Evolutionary conservation across 2,329 filamentous ascomycete species (phyloP), one percentile per base, ranked within the genome.

Genomic region (Fusarium haematococcum): DNA sequence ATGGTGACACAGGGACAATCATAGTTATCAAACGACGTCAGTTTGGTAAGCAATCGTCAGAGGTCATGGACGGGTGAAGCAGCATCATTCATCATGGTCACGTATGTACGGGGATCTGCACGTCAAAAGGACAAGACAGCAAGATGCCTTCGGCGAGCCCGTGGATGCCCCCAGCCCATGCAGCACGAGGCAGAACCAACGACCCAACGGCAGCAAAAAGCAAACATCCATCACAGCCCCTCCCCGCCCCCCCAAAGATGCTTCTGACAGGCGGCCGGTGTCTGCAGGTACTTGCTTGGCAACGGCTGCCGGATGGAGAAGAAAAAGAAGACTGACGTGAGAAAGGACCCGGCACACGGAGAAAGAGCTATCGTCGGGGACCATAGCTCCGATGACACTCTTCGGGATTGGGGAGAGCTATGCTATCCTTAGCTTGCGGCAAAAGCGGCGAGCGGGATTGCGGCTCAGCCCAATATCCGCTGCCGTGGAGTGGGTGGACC

Each of bases 141-240:
- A 13, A 20, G n/a, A 30, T 18, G 27, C 43, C 32, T 62, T 74
- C 71, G 71, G 71, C 61, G 57, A 63, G 37, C 58, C 71, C 71
- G 71, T 72, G 43, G 43, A 48, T 48, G 6, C 14, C 35, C 33
- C 6, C 14, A 16, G 16, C 6, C 23, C 43, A 23, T 48, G 23
- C 43, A 25, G 39, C 18, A 20, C 43, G 23, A 48, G 43, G 20
- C 43, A 43, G 39, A 43, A 43, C 39, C 13, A 43, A 43, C 43
- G 43, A 25, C 43, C 23, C 43, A 48, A 48, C 43, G 23, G 23
- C n/a, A 33, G 32, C 37, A 33, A 60, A 52, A 37, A 45, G 48
- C 30, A 35, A 60, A 25, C 20, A 45, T 8, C 30, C 50, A 65
- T 30, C 52, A 43, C 32, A 45, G 18, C 18, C 37, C 23, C 43